Conservation (phyloP, 1,284 basidiomycete genomes). For the Mrakiaceae sp. region DNA sequence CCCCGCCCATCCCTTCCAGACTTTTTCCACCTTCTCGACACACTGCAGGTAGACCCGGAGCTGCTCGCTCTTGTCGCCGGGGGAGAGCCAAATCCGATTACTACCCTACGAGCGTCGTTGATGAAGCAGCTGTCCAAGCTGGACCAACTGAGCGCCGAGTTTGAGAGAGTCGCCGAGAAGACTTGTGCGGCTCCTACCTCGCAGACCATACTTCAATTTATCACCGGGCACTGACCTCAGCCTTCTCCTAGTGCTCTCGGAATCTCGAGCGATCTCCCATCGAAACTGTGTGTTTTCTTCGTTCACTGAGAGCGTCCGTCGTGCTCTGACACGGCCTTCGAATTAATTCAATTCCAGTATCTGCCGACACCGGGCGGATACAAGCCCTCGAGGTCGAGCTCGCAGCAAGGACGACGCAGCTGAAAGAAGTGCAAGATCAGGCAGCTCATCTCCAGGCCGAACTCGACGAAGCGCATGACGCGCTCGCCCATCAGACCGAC, state of each 20-base stretch:
- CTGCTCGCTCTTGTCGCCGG: neutral
- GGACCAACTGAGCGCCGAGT: constrained; percentile 2
- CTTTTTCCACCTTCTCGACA: constrained; percentile 1
- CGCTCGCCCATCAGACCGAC: neutral
- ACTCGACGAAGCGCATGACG: neutral
- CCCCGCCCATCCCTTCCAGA: neutral
- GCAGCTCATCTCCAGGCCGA: neutral
- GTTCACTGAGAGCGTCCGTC: too few species aligned
- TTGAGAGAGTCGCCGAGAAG: constrained; percentile 12
- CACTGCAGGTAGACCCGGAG: constrained; percentile 5
- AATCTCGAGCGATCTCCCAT: neutral
- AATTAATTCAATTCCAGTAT: neutral
- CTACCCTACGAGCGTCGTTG: neutral
- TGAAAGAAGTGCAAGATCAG: neutral
- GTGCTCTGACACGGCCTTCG: neutral
- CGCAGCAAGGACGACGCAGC: neutral
- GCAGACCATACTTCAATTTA: neutral
- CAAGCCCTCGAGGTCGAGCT: constrained; percentile 4
- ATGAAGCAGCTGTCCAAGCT: constrained; percentile 8
- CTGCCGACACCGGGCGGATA: neutral
- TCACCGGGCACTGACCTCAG: neutral
- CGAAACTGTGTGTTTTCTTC: neutral
- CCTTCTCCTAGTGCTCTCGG: neutral
- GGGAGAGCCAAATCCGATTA: neutral
- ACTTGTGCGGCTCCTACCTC: neutral